A percentile compares a stretch with the other conserved stretches of the same genome.
These are phyloP conservation scores for Backusella tarrabulga DNA, from an alignment of 192 early-diverging fungal species.

Conservation along the genomic window DNA sequence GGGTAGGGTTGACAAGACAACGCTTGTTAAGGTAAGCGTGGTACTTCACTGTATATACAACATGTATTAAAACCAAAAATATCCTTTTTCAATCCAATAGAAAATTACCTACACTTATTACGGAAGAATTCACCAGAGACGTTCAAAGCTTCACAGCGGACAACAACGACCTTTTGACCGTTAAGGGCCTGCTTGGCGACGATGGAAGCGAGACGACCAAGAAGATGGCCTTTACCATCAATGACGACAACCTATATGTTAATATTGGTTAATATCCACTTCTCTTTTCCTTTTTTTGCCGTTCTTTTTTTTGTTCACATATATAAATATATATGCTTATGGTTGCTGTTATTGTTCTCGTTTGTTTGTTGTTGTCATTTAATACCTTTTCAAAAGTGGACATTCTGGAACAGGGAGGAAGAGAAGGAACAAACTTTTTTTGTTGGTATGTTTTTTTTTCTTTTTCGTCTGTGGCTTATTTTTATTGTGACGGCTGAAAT, in stretches of 20 bases:
- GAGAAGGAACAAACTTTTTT: conserved; percentile 14
- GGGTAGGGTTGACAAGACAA: conserved; percentile 93
- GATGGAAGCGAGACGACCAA: conserved; percentile 97
- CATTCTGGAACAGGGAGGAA: conserved; percentile 24
- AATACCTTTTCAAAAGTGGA: conserved; percentile 33
- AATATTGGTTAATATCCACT: background rate
- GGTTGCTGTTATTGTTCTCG: background rate
- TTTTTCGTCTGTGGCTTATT: conserved; percentile 2
- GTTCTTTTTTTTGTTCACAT: background rate
- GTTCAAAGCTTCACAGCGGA: conserved; percentile 99
- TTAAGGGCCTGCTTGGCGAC: conserved; percentile 97
- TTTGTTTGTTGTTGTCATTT: background rate
- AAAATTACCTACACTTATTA: conserved; percentile 87
- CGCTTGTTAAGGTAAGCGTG: conserved; percentile 98
- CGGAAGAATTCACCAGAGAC: conserved; percentile 98
- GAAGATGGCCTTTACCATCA: conserved; percentile 98
- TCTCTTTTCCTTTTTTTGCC: background rate
- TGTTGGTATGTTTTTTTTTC: conserved; percentile 7
- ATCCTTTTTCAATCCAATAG: background rate
- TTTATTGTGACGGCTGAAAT: background rate
- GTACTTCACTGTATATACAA: conserved; percentile 74
- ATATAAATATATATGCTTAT: background rate
- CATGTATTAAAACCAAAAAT: background rate
- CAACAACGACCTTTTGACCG: conserved; percentile 96
- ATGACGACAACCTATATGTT: conserved; percentile 89